phyloP scores from a whole-genome alignment of 2,329 filamentous ascomycete species.

The Talaromyces sp. region DNA sequence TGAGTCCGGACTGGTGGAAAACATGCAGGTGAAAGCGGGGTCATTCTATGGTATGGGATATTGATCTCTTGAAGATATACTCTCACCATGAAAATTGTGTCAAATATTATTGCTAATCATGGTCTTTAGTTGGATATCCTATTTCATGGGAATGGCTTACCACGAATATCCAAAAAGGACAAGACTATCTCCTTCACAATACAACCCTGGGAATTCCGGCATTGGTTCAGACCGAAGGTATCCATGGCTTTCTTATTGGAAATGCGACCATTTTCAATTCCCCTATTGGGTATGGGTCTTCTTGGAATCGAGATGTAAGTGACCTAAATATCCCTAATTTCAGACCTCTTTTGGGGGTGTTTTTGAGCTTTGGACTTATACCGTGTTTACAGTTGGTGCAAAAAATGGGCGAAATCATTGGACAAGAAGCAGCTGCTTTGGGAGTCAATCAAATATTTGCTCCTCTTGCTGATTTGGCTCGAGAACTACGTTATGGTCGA shows the following conservation, averaged over 20 bases:
- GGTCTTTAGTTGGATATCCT: conserved; percentile 55
- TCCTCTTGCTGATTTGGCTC: conserved; percentile 64
- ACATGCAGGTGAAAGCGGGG: conserved; percentile 61
- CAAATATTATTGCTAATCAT: not conserved
- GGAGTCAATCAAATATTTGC: conserved; percentile 71
- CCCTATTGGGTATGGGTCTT: conserved; percentile 66
- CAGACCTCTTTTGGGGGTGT: not conserved
- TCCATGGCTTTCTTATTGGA: conserved; percentile 65
- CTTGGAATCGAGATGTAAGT: conserved; percentile 57
- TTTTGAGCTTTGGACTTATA: not conserved
- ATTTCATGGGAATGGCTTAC: conserved; percentile 60
- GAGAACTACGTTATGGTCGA: conserved; percentile 65
- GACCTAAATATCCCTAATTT: not conserved
- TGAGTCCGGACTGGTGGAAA: conserved; percentile 60
- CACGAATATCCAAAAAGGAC: conserved; percentile 58
- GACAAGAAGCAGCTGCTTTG: conserved; percentile 59
- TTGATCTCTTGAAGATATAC: not conserved
- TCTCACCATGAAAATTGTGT: not conserved
- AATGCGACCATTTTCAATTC: conserved; percentile 78
- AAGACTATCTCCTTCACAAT: conserved; percentile 64
- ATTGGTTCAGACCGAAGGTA: conserved; percentile 66
- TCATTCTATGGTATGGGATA: conserved; percentile 53
- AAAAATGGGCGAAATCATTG: conserved; percentile 64
- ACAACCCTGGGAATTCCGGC: conserved; percentile 67
- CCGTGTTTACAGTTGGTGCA: conserved; percentile 44